Conservation (phyloP, 2,329 filamentous ascomycete species). For the Neopestalotiopsis clavispora region DNA sequence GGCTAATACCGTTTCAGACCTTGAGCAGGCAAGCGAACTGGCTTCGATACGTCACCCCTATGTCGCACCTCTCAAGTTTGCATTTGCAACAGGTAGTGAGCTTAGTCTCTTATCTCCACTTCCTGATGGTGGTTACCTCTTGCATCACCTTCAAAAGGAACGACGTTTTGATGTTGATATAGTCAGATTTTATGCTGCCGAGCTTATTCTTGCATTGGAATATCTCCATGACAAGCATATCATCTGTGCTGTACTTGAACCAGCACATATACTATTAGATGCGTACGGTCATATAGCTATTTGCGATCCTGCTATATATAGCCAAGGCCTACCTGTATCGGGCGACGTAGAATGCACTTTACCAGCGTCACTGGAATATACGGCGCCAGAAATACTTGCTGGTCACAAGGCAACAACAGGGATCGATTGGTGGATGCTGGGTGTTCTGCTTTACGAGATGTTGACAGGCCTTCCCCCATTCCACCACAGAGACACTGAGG, state of each 20-base stretch:
- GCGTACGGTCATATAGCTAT: constrained; percentile 97
- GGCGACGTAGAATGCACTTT: constrained; percentile 93
- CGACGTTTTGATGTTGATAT: constrained; percentile 97
- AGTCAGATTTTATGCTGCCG: constrained; percentile 95
- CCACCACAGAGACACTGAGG: constrained; percentile 98
- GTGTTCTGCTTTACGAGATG: constrained; percentile 98
- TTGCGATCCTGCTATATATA: constrained; percentile 97
- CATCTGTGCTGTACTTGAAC: constrained; percentile 79
- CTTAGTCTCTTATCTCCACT: constrained; percentile 96
- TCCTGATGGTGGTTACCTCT: constrained; percentile 95
- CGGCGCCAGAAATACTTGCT: constrained; percentile 90
- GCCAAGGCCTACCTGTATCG: constrained; percentile 99
- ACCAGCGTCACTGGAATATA: constrained; percentile 96
- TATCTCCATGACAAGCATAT: constrained; percentile 98
- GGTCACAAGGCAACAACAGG: constrained; percentile 97
- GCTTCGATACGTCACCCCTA: constrained; percentile 99
- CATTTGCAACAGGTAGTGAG: constrained; percentile 98
- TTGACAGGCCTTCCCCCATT: constrained; percentile 95
- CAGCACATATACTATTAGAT: constrained; percentile 95
- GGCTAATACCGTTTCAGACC: constrained; percentile 96
- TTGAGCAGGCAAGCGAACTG: constrained; percentile 95
- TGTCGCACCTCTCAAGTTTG: constrained; percentile 98
- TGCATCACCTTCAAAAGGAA: constrained; percentile 96
- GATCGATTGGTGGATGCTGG: constrained; percentile 99
- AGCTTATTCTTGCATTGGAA: constrained; percentile 91